Conservation (phyloP, 805 yeast species). For the Wickerhamiella qilinensis region DNA sequence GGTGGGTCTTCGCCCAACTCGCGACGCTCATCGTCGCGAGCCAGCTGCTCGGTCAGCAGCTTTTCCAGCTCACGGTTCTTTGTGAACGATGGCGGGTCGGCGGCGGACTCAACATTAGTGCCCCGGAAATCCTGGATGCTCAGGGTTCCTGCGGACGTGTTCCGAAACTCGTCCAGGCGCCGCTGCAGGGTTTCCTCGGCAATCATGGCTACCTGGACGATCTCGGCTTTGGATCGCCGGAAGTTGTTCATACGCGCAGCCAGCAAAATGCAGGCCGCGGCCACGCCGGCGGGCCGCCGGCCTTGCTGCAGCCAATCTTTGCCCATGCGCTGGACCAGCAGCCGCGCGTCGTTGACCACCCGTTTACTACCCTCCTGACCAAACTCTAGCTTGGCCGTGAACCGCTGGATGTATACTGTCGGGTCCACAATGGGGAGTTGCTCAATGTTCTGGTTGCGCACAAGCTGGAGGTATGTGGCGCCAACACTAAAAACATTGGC, state of each 20-base stretch:
- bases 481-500: constrained; percentile 90
- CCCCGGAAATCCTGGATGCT: constrained; percentile 61
- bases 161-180: constrained; percentile 73
- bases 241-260: constrained; percentile 97
- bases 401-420: constrained; percentile 80
- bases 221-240: constrained; percentile 80
- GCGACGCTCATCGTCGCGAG: constrained; percentile 10
- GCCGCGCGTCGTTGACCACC: constrained; percentile 76
- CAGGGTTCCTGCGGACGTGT: constrained; percentile 55
- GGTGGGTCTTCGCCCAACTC: constrained; percentile 12
- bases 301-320: constrained; percentile 95
- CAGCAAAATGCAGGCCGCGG: constrained; percentile 84
- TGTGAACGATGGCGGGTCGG: constrained; percentile 73
- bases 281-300: constrained; percentile 94
- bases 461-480: constrained; percentile 86
- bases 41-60: constrained; percentile 8
- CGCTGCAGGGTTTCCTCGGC: constrained; percentile 89
- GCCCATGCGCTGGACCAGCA: constrained; percentile 78
- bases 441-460: constrained; percentile 65
- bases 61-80: constrained; percentile 41
- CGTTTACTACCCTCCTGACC: constrained; percentile 44
- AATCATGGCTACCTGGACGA: constrained; percentile 88
- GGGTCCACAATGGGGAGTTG: constrained; percentile 85
- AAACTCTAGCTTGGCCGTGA: constrained; percentile 73
- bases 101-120: constrained; percentile 25